Evolutionary conservation across 1,284 basidiomycete genomes (phyloP).

Genomic region (Porodaedalea pini): DNA sequence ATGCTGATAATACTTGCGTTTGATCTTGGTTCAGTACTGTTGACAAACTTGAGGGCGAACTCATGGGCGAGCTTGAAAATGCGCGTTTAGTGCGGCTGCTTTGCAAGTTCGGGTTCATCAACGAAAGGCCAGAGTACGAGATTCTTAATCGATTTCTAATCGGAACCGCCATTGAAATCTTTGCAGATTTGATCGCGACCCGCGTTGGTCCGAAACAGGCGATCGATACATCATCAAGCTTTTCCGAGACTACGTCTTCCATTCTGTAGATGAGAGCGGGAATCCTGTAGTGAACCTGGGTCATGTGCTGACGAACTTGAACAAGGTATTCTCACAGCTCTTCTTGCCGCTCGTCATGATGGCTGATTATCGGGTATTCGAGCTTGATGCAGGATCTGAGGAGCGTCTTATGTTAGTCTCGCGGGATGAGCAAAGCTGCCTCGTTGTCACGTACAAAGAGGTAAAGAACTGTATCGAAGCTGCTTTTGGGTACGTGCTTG

Average conservation of each 20-base stretch:
- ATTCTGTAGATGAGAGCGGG: slow-evolving; percentile 90
- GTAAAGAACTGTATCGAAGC: slow-evolving; percentile 83
- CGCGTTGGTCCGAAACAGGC: slow-evolving; percentile 97
- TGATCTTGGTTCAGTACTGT: slow-evolving; percentile 48
- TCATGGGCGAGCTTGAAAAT: slow-evolving; percentile 94
- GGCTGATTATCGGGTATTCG: slow-evolving; percentile 9
- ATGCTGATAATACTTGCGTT: slow-evolving; percentile 6
- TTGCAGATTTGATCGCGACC: slow-evolving; percentile 85
- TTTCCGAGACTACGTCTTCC: slow-evolving; percentile 98
- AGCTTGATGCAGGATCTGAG: slow-evolving; percentile 91
- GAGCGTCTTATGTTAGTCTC: slow-evolving; percentile 94
- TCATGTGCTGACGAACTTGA: slow-evolving; percentile 87
- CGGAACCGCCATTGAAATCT: neutral
- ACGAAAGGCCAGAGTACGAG: slow-evolving; percentile 92
- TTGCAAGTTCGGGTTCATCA: slow-evolving; percentile 97
- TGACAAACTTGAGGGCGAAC: slow-evolving; percentile 82
- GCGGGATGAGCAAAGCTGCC: slow-evolving; percentile 92
- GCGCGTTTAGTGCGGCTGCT: slow-evolving; percentile 89
- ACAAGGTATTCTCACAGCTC: slow-evolving; percentile 60
- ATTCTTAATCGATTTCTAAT: neutral
- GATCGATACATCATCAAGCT: slow-evolving; percentile 98
- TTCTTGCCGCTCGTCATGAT: slow-evolving; percentile 1
- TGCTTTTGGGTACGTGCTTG: slow-evolving; percentile 55
- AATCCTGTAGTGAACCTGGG: slow-evolving; percentile 87
- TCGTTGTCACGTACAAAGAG: slow-evolving; percentile 94